Conservation (phyloP, 129 eudicot species). For the Daucus carota region DH1_v3.0 NC_030386.2:35839001-35839500, state of each 20-base stretch:
- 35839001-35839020: not conserved
- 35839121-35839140: not conserved
- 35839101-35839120: not conserved
- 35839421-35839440: not conserved
- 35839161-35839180: not conserved
- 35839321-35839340: not conserved
- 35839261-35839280: not conserved
- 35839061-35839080: not conserved
- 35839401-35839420: not conserved
- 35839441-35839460: not conserved
- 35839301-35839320: not conserved
- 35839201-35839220: not conserved
- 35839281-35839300: not conserved
- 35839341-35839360: not conserved
- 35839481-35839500: not conserved
- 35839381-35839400: not conserved
- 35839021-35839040: not conserved
- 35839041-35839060: not conserved
- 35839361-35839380: not conserved
- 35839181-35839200: not conserved
- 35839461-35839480: not conserved
- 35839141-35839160: not conserved
- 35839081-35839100: not conserved
- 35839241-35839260: not conserved
- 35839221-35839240: not conserved